Evolutionary conservation across 2,329 filamentous ascomycete species (phyloP).

Genomic region (Calonectria honghensis): DNA sequence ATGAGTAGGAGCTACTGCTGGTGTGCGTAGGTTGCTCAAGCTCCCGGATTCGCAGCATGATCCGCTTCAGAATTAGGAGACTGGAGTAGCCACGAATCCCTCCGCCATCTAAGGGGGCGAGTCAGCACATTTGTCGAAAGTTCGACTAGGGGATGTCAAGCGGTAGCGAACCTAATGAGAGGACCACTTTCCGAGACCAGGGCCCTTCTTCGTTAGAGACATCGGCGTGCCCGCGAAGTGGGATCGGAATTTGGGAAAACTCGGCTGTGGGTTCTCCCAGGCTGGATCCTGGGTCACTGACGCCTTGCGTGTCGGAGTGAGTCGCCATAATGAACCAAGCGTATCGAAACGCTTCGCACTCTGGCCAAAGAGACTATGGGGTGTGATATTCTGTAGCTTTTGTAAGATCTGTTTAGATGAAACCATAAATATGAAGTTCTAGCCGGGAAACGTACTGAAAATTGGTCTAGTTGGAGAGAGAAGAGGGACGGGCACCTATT

Average conservation of each 20-base stretch:
- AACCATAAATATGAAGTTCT: background rate
- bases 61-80: slow-evolving; percentile 27
- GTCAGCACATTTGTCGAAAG: background rate
- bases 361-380: background rate
- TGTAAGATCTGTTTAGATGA: background rate
- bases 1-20: slow-evolving; percentile 17
- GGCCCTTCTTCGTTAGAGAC: slow-evolving; percentile 25
- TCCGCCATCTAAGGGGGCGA: slow-evolving; percentile 22
- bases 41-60: slow-evolving; percentile 27
- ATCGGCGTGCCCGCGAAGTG: background rate
- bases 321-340: background rate
- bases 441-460: background rate
- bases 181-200: slow-evolving; percentile 21
- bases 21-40: background rate
- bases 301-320: background rate
- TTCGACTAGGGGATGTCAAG: background rate
- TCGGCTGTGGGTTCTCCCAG: background rate
- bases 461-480: background rate
- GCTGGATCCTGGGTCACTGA: background rate
- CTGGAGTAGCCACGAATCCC: slow-evolving; percentile 31
- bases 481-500: background rate
- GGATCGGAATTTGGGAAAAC: background rate
- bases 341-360: background rate
- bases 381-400: background rate
- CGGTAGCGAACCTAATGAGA: slow-evolving; percentile 18